Percentiles rank a stretch among this genome's conserved stretches.
Evolutionary conservation across 164 flowering plant species (phyloP).

Genomic region (Piper betle): DNA sequence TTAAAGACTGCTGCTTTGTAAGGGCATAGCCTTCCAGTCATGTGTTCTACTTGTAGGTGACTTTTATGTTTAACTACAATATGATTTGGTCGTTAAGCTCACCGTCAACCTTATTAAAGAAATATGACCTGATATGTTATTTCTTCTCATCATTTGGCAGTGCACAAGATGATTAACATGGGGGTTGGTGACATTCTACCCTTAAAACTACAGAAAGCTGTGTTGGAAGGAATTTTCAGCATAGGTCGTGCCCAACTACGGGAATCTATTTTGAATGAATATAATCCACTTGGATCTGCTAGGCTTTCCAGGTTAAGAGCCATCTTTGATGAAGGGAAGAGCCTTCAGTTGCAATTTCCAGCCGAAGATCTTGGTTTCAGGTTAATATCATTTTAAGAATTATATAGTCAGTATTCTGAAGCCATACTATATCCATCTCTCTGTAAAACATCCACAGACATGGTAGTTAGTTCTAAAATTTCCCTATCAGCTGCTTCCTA

Average conservation of each 20-base stretch:
- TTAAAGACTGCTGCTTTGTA: neutral
- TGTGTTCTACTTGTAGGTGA: too few species aligned
- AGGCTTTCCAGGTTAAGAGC: conserved; percentile 65
- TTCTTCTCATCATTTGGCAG: conserved; percentile 24
- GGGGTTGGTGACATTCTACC: conserved; percentile 67
- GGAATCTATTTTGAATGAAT: conserved; percentile 53
- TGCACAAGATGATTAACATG: conserved; percentile 48
- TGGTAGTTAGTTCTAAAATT: too few species aligned
- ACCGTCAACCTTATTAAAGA: too few species aligned
- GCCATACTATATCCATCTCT: too few species aligned
- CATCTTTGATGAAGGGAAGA: conserved; percentile 86
- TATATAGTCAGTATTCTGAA: too few species aligned
- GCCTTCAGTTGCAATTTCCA: conserved; percentile 98
- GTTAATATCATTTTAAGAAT: conserved; percentile 17
- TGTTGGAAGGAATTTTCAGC: conserved; percentile 67
- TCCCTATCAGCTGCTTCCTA: neutral
- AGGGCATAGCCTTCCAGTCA: too few species aligned
- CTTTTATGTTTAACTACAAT: too few species aligned
- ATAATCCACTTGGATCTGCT: conserved; percentile 64
- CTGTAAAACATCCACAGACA: neutral
- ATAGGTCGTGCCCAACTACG: conserved; percentile 80
- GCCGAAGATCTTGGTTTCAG: conserved; percentile 98
- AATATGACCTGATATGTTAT: neutral
- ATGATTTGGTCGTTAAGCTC: too few species aligned
- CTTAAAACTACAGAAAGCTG: conserved; percentile 48